A percentile compares a stretch with the other conserved stretches of the same genome.
phyloP scores from a whole-genome alignment of 164 flowering plant species.

The Warburgia ugandensis region DNA sequence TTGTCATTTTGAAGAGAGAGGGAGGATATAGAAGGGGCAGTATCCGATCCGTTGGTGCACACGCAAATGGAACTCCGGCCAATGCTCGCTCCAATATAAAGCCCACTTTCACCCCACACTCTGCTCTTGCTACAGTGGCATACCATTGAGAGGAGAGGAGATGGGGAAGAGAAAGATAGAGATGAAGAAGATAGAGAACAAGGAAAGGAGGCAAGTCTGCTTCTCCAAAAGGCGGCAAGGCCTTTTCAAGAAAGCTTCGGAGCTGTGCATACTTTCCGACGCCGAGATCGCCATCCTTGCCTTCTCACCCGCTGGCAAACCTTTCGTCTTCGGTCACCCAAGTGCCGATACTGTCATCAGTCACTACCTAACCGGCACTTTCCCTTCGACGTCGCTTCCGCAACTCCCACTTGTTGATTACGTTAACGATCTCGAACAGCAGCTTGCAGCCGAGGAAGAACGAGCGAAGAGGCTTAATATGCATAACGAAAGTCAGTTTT shows the following conservation, averaged over 20 bases:
- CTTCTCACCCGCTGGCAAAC: background rate
- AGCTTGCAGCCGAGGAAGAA: background rate
- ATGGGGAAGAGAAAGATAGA: background rate
- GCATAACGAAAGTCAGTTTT: background rate
- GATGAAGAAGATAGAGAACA: no score
- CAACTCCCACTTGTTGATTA: background rate
- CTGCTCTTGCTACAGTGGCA: no score
- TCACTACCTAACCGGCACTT: background rate
- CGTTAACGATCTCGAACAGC: background rate
- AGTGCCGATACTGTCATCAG: background rate
- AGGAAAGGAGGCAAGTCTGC: background rate
- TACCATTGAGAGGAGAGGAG: no score
- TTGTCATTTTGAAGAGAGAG: no score
- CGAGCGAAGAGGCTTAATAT: background rate
- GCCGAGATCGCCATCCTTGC: background rate
- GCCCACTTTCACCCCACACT: no score
- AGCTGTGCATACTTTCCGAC: background rate
- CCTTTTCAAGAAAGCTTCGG: conserved; percentile 3
- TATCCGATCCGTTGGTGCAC: no score
- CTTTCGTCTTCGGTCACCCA: conserved; percentile 1
- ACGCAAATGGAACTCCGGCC: no score
- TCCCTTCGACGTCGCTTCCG: background rate
- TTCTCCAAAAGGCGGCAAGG: conserved; percentile 5
- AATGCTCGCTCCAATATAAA: no score
- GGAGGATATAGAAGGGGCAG: no score